Conservation (phyloP, 306 rosid species). For the Biancaea sappan region DNA sequence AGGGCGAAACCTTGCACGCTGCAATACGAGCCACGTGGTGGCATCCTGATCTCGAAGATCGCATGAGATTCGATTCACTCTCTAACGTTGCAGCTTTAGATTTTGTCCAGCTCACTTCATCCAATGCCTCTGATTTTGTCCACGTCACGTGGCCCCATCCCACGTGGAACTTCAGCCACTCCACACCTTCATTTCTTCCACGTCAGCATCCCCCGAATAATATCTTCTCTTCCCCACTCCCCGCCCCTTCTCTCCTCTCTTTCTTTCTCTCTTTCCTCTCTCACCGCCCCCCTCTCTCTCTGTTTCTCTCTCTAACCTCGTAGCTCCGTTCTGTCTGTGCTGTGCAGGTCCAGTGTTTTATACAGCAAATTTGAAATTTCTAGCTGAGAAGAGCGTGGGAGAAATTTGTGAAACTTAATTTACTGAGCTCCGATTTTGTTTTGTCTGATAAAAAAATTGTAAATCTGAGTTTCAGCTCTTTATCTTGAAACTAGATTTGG, state of each 20-base stretch:
- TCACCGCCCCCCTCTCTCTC: neutral
- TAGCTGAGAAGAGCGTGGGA: neutral
- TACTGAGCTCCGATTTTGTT: neutral
- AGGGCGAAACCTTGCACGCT: slow-evolving; percentile 17
- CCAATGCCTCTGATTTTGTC: slow-evolving; percentile 8
- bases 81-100: slow-evolving; percentile 46
- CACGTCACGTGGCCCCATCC: slow-evolving; percentile 39
- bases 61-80: slow-evolving; percentile 38
- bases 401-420: slow-evolving; percentile 36
- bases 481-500: slow-evolving; percentile 31
- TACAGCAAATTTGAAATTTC: neutral
- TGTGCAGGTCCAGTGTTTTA: slow-evolving; percentile 46
- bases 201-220: slow-evolving; percentile 48
- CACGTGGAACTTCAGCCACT: slow-evolving; percentile 41
- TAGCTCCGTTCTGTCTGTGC: slow-evolving; percentile 37
- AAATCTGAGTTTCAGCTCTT: neutral
- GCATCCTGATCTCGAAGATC: slow-evolving; percentile 34
- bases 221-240: slow-evolving; percentile 51
- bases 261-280: neutral
- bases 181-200: slow-evolving; percentile 56
- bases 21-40: slow-evolving; percentile 48
- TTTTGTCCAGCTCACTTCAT: slow-evolving; percentile 45
- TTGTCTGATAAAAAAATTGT: neutral
- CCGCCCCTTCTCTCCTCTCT: neutral
- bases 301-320: slow-evolving; percentile 9